Evolutionary conservation across 495 filamentous ascomycete genomes (phyloP).

Genomic region (Astrocystis sublimbata): DNA sequence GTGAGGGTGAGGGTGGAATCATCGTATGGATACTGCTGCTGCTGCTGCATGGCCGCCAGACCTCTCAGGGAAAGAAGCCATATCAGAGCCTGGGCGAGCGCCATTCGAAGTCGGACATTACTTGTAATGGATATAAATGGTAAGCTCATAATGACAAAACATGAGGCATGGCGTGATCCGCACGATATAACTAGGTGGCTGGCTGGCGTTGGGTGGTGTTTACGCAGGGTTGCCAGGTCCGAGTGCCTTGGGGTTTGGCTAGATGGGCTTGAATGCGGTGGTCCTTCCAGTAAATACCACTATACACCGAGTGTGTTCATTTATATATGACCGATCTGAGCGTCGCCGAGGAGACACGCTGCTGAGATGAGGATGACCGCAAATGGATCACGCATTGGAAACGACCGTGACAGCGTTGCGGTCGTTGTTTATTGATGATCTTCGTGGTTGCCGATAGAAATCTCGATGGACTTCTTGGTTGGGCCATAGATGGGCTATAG

Average conservation of each 20-base stretch:
- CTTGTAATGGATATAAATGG: background rate
- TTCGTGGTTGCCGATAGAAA: background rate
- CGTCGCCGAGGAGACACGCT: background rate
- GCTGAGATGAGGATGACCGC: no score
- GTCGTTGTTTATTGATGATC: background rate
- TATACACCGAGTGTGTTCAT: no score
- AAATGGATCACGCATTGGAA: background rate
- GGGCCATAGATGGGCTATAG: background rate
- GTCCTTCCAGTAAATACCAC: background rate
- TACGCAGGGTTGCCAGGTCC: background rate
- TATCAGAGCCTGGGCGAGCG: slow-evolving; percentile 1
- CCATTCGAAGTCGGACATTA: slow-evolving; percentile 10
- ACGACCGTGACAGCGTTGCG: background rate
- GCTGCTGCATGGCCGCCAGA: slow-evolving; percentile 6
- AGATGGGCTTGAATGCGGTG: background rate
- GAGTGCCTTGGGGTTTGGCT: background rate
- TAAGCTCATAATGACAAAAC: background rate
- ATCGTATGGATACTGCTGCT: slow-evolving; percentile 29
- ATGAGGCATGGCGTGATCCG: slow-evolving; percentile 11
- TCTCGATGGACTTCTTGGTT: background rate
- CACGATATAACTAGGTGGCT: background rate
- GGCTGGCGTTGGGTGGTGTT: background rate
- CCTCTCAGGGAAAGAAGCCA: background rate
- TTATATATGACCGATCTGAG: background rate
- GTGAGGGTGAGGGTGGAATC: slow-evolving; percentile 33